Base-by-base conservation (phyloP, 805 yeast species). In the Zygoascus flipseniorum region DNA sequence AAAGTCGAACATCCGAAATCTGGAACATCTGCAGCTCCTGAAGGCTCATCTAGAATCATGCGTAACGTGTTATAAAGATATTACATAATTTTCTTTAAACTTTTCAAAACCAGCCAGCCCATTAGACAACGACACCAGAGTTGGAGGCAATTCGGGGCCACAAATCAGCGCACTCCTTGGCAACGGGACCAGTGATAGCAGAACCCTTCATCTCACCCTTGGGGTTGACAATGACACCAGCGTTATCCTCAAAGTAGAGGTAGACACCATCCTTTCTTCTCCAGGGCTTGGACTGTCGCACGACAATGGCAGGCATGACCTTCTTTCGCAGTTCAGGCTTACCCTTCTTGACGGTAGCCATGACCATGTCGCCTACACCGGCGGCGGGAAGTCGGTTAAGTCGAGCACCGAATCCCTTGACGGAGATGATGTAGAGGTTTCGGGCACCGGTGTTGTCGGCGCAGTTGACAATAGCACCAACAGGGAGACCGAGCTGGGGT, bases 171-270 rank as follows among this genome's bases (percentile, higher is more conserved):
- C 99, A 95, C 83, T 93, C 99, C 82, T 93, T 93, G 77, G 97
- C 98, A 74, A 93, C 99, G 73, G 99, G 99, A 78, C 99, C 99
- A 73, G 99, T 95, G 77, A 93, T 93, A 73, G 99, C 99, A 68
- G 99, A 95, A 80, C 99, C 99, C 85, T 93, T 93, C 99, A 95
- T 93, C 81, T 93, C 99, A 83, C 99, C 99, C 93, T 93, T 93
- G 75, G 99, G 99, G 82, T 93, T 93, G 76, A 93, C 99, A 74
- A 93, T 93, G 77, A 95, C 99, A 85, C 99, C 99, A 65, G 99
- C 99, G 74, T 93, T 93, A 81, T 93, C 99, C 85, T 93, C 99
- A 71, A 93, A 93, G 89, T 93, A 93, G 77, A 93, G 89, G 90
- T 76, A 93, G 70, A 89, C 86, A 86, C 99, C 99, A 74, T 93